Conservation (phyloP, 2,329 filamentous ascomycete genomes). For the Thelonectria discophora region DNA sequence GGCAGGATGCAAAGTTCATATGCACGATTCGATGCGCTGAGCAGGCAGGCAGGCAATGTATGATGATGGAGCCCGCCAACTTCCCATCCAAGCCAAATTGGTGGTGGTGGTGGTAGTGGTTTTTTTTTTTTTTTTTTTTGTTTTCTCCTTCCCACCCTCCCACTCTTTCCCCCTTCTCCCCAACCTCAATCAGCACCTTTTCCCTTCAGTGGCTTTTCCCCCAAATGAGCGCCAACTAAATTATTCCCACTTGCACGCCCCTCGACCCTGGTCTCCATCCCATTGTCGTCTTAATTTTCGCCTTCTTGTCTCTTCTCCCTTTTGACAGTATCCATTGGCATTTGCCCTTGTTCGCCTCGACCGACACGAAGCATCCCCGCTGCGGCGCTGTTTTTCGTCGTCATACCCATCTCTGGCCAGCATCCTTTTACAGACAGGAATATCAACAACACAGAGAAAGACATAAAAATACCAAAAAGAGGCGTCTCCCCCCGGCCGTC, state of each 20-base stretch:
- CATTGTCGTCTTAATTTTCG: background rate
- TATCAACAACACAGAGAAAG: slow-evolving; percentile 18
- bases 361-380: background rate
- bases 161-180: background rate
- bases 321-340: background rate
- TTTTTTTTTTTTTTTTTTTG: too few relatives aligned
- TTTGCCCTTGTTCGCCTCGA: background rate
- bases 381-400: background rate
- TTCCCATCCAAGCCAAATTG: too few relatives aligned
- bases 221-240: slow-evolving; percentile 1
- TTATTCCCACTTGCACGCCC: background rate
- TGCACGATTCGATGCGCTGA: slow-evolving; percentile 32
- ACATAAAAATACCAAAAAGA: slow-evolving; percentile 5
- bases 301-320: background rate
- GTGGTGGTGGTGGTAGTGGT: too few relatives aligned
- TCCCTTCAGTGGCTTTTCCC: background rate
- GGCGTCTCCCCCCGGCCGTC: slow-evolving; percentile 12
- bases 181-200: background rate
- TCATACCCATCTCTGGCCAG: slow-evolving; percentile 7
- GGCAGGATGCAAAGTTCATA: background rate
- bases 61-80: too few relatives aligned
- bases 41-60: too few relatives aligned
- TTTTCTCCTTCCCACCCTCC: too few relatives aligned
- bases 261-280: background rate
- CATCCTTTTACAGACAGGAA: too few relatives aligned